These are phyloP conservation scores for Fragilariopsis cylindrus DNA, from an alignment of 108 stramenopile species.

Conservation along the genomic window DNA sequence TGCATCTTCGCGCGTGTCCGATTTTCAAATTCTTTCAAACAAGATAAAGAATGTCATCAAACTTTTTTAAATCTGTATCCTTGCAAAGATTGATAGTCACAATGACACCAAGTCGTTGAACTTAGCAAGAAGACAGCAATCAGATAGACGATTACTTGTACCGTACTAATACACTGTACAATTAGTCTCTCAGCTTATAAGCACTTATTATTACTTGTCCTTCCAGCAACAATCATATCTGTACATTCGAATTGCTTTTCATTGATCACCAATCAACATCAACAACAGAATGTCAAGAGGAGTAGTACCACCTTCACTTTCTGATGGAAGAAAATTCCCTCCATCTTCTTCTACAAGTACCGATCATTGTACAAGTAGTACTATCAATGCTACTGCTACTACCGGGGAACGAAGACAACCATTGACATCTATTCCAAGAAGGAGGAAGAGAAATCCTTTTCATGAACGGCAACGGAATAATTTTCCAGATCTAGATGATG, in stretches of 20 bases:
- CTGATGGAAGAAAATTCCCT: constrained; percentile 1
- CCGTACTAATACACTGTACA: too few relatives aligned
- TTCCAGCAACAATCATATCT: neutral
- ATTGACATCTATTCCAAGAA: neutral
- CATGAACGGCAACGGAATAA: constrained; percentile 20
- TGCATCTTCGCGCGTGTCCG: too few relatives aligned
- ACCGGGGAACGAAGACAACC: neutral
- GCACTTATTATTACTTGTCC: neutral
- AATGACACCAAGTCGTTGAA: too few relatives aligned
- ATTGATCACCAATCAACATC: too few relatives aligned
- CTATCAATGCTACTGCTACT: neutral
- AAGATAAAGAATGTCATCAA: too few relatives aligned
- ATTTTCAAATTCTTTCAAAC: too few relatives aligned
- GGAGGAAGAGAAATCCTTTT: constrained; percentile 25
- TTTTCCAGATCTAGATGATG: constrained; percentile 22
- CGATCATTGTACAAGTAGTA: neutral
- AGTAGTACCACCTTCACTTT: neutral
- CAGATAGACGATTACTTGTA: too few relatives aligned
- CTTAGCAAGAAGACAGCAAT: too few relatives aligned
- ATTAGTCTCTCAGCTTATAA: neutral
- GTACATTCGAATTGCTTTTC: neutral
- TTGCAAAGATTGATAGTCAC: too few relatives aligned
- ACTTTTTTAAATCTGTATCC: too few relatives aligned
- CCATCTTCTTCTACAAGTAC: neutral
- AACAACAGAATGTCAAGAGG: too few relatives aligned